phyloP scores from a whole-genome alignment of 495 filamentous ascomycete genomes.

The Glonium stellatum region DNA sequence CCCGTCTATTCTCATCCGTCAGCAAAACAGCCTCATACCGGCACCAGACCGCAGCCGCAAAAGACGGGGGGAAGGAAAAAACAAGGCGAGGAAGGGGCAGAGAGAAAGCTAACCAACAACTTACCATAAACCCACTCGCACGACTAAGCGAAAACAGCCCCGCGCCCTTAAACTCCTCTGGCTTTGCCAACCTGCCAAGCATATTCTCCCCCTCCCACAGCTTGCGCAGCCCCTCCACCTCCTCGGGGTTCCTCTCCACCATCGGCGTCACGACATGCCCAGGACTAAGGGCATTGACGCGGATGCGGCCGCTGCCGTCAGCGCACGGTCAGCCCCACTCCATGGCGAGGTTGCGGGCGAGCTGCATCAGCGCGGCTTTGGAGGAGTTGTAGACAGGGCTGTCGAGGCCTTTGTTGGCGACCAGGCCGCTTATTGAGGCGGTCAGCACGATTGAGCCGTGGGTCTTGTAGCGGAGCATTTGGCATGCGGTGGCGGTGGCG shows the following conservation, averaged over 20 bases:
- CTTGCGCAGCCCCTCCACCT: constrained; percentile 51
- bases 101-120: constrained; percentile 17
- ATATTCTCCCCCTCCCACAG: constrained; percentile 65
- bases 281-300: constrained; percentile 61
- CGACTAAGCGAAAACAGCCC: constrained; percentile 56
- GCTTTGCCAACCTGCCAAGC: constrained; percentile 55
- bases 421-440: constrained; percentile 64
- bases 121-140: constrained; percentile 68
- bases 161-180: constrained; percentile 61
- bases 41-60: constrained; percentile 48
- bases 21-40: no score
- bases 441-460: constrained; percentile 68
- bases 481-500: constrained; percentile 60
- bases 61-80: no score
- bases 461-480: constrained; percentile 68
- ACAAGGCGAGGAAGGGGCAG: no score
- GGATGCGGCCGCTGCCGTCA: constrained; percentile 46
- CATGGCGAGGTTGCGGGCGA: constrained; percentile 59
- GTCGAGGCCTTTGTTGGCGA: constrained; percentile 65
- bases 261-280: constrained; percentile 69
- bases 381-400: constrained; percentile 62
- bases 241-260: constrained; percentile 60
- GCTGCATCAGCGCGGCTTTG: constrained; percentile 63
- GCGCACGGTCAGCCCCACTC: constrained; percentile 53
- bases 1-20: constrained; percentile 44